These are phyloP conservation scores for Coprinellus aureogranulatus DNA, from an alignment of 768 basidiomycete species.

Conservation along the genomic window DNA sequence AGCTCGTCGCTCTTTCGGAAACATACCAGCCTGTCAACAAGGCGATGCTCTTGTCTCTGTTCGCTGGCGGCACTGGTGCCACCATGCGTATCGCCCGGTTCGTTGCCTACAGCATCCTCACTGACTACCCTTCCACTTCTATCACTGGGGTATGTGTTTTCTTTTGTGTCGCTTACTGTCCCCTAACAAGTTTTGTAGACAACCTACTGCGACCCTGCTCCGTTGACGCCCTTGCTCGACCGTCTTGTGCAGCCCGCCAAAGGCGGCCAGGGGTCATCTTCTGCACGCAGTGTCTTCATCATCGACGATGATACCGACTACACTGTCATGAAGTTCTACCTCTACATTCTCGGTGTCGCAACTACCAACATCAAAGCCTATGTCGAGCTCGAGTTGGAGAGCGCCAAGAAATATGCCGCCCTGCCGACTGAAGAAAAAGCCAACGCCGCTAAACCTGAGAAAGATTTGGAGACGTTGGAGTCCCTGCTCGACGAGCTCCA, in stretches of 20 bases:
- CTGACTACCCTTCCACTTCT: conserved; percentile 16
- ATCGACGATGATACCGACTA: conserved; percentile 59
- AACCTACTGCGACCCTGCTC: conserved; percentile 43
- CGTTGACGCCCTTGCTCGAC: conserved; percentile 36
- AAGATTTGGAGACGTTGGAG: conserved; percentile 49
- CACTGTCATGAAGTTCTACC: conserved; percentile 52
- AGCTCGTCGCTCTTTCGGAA: conserved; percentile 39
- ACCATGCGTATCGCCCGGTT: conserved; percentile 56
- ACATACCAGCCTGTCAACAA: conserved; percentile 49
- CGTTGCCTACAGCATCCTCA: conserved; percentile 52
- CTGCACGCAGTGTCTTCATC: conserved; percentile 42
- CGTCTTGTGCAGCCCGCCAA: conserved; percentile 30
- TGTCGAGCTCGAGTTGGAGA: conserved; percentile 43
- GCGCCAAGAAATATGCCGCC: conserved; percentile 10
- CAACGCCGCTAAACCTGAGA: conserved; percentile 30
- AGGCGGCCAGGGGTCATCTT: conserved; percentile 34
- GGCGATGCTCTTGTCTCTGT: conserved; percentile 45
- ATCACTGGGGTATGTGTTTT: conserved; percentile 27
- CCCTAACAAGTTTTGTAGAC: conserved; percentile 28
- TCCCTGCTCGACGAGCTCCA: conserved; percentile 51
- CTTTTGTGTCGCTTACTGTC: too few species aligned
- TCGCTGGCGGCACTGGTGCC: conserved; percentile 49
- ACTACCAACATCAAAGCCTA: conserved; percentile 60
- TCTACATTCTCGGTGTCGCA: conserved; percentile 57
- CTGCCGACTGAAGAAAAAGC: conserved; percentile 13